A percentile compares a stretch with the other conserved stretches of the same genome.
Evolutionary conservation across 2,329 filamentous ascomycete species (phyloP).

Genomic region (Grosmannia clavigera): DNA sequence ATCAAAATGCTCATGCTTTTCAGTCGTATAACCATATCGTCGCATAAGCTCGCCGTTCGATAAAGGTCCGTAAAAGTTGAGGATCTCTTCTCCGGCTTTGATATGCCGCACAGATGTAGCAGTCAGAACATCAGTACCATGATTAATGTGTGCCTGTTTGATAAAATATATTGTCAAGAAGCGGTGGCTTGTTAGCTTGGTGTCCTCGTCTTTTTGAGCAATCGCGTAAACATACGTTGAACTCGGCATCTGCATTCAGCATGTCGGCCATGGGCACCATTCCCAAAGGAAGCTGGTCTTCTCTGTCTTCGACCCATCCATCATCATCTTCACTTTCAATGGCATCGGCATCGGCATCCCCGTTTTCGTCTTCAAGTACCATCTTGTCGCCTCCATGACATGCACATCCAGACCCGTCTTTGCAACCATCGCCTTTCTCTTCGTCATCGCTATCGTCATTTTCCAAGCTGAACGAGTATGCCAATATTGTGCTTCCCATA

Average conservation of each 20-base stretch:
- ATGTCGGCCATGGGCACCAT: conserved; percentile 90
- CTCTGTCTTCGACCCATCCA: conserved; percentile 52
- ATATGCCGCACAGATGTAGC: conserved; percentile 64
- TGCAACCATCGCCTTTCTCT: conserved; percentile 10
- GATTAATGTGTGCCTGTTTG: conserved; percentile 39
- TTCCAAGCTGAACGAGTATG: conserved; percentile 66
- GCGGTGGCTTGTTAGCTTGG: conserved; percentile 28
- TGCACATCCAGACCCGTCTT: conserved; percentile 3
- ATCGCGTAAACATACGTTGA: conserved; percentile 48
- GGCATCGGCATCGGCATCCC: conserved; percentile 47
- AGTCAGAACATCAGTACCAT: conserved; percentile 44
- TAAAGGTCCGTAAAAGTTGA: conserved; percentile 82
- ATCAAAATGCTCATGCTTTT: conserved; percentile 65
- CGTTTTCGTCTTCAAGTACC: conserved; percentile 20
- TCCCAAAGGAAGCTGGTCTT: conserved; percentile 51
- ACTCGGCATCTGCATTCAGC: conserved; percentile 77
- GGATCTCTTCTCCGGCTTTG: conserved; percentile 58
- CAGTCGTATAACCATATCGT: conserved; percentile 78
- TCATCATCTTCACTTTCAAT: conserved; percentile 49
- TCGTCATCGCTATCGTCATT: conserved; percentile 39
- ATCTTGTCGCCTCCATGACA: conserved; percentile 29
- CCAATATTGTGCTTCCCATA: conserved; percentile 85
- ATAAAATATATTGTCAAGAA: too few species aligned
- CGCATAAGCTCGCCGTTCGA: conserved; percentile 72
- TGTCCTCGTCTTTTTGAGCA: background rate